These are phyloP conservation scores for Calocybe cyanea DNA, from an alignment of 768 basidiomycete genomes.

Conservation along the genomic window DNA sequence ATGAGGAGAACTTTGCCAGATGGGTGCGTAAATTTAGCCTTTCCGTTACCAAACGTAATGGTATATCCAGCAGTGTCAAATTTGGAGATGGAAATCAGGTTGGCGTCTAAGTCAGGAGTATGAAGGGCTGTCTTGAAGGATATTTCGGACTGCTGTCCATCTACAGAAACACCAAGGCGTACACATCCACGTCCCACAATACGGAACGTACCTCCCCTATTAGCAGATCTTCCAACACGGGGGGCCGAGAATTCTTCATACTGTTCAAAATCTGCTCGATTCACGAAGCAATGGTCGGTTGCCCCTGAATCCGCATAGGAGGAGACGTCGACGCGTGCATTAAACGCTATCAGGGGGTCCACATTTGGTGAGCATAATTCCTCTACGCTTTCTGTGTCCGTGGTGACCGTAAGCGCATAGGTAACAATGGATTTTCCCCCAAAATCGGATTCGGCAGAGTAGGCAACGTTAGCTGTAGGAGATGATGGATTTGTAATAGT, in stretches of 20 bases:
- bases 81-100: background rate
- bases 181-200: background rate
- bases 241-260: background rate
- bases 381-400: too few relatives aligned
- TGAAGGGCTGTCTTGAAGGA: background rate
- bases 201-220: background rate
- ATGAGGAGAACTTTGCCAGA: background rate
- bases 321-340: too few relatives aligned
- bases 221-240: background rate
- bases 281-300: background rate
- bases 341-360: background rate
- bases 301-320: background rate
- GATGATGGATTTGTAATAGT: background rate
- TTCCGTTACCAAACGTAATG: background rate
- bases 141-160: background rate
- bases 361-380: background rate
- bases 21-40: background rate
- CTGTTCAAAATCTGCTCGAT: background rate
- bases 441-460: too few relatives aligned
- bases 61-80: background rate
- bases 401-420: background rate
- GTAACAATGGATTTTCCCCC: background rate
- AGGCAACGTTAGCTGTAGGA: background rate
- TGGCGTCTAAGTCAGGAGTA: background rate
- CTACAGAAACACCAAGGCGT: background rate